phyloP scores from a whole-genome alignment of 2,329 filamentous ascomycete genomes.

The Teratosphaeria destructans region DNA sequence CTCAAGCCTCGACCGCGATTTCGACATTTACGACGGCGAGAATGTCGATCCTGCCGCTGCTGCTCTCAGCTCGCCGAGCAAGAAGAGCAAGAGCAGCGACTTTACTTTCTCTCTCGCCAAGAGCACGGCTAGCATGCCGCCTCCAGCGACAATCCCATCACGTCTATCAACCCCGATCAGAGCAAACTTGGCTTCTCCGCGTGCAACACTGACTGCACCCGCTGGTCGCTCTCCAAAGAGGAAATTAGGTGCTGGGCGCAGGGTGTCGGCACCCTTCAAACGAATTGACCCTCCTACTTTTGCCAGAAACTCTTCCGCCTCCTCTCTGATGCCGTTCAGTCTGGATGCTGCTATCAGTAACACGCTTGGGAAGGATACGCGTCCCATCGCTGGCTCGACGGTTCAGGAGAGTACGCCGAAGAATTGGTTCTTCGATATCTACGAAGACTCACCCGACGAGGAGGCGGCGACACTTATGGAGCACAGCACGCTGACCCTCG shows the following conservation, averaged over 20 bases:
- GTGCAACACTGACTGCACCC: slow-evolving; percentile 45
- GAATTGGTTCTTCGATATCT: slow-evolving; percentile 83
- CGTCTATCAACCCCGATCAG: slow-evolving; percentile 27
- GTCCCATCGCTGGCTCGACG: slow-evolving; percentile 31
- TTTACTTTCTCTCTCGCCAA: slow-evolving; percentile 26
- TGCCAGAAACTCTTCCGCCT: slow-evolving; percentile 28
- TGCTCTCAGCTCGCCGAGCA: slow-evolving; percentile 37
- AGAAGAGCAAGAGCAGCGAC: slow-evolving; percentile 38
- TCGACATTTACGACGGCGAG: slow-evolving; percentile 43
- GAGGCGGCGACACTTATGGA: slow-evolving; percentile 88
- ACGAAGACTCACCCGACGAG: slow-evolving; percentile 83
- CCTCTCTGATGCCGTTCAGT: slow-evolving; percentile 55
- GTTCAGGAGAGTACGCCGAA: slow-evolving; percentile 49
- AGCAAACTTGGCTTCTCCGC: slow-evolving; percentile 32
- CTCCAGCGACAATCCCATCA: slow-evolving; percentile 20
- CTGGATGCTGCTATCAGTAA: slow-evolving; percentile 75
- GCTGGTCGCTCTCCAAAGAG: slow-evolving; percentile 70
- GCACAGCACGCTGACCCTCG: slow-evolving; percentile 75
- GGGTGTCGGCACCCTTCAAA: slow-evolving; percentile 52
- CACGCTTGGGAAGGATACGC: slow-evolving; percentile 41
- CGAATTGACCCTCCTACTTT: slow-evolving; percentile 64
- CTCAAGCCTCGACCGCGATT: slow-evolving; percentile 7
- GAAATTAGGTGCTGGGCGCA: slow-evolving; percentile 60
- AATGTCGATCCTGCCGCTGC: slow-evolving; percentile 45
- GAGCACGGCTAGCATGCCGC: slow-evolving; percentile 23